Base-by-base conservation (phyloP, 257 asterid genomes). In the Solanum virginianum region DNA sequence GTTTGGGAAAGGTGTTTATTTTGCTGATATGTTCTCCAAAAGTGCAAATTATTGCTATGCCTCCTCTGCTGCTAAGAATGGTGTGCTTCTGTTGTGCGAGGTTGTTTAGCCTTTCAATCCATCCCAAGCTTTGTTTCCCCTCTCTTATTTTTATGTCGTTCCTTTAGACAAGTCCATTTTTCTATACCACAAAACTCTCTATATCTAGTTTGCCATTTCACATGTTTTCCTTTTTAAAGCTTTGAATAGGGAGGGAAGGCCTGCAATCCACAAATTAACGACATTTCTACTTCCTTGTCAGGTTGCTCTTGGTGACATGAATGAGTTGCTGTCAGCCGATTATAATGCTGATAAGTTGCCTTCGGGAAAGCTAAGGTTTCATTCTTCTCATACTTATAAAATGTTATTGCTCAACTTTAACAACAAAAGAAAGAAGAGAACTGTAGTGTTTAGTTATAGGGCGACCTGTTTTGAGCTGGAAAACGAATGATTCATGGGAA, bases 231-330 rank as follows among this genome's bases (percentile, higher is more conserved):
- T 0, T 51, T 53, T 51, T 1, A 4, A 4, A 24, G 24, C 45
- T 75, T 49, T 24, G 82, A 1, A 75, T 1, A 49, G 62, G 62
- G 26, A 15, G 6, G 51, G 81, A 22, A 1, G 81, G 43, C 56
- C 43, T 24, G 81, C 60, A 22, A 20, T 77, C 47, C 82, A 77
- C 16, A 53, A 54, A 51, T 29, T 53, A 79, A 53, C 29, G 69
- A 43, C 80, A 26, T 43, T 71, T 8, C n/a, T 32, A n/a, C 72
- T 81, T 82, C 45, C 77, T 83, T 86, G 86, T 17, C 89, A 96
- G 99, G 99, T 96, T 90, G 97, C 99, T 74, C 90, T 96, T 68
- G 98, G 99, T 66, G 98, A 96, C 89, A 96, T 96, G 98, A 95
- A 93, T 85, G 99, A 94, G 90, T 90, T 94, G 75, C 88, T 36